phyloP scores from a whole-genome alignment of 2,329 filamentous ascomycete genomes.

The Colletotrichum euphorbiae region DNA sequence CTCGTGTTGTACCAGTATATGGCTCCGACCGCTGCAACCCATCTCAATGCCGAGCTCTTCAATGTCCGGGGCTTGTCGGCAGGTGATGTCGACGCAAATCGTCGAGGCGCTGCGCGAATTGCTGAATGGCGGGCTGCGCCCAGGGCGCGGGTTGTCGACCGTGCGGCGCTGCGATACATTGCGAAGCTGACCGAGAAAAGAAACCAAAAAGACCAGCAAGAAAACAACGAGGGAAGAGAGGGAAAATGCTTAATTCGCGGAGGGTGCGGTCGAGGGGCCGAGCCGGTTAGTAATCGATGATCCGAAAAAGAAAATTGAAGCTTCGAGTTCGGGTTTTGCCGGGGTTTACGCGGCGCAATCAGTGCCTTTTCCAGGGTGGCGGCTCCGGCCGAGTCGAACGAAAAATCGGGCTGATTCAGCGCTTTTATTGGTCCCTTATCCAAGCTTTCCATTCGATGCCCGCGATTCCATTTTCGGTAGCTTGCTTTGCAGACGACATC shows the following conservation, averaged over 20 bases:
- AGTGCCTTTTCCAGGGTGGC: not conserved
- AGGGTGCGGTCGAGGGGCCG: conserved; percentile 15
- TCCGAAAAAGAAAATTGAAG: conserved; percentile 40
- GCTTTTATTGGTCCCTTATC: conserved; percentile 10
- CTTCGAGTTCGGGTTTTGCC: conserved; percentile 32
- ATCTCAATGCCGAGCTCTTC: conserved; percentile 80
- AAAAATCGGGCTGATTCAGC: not conserved
- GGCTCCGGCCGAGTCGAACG: conserved; percentile 16
- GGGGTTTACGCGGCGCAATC: conserved; percentile 40
- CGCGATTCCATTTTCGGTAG: conserved; percentile 2
- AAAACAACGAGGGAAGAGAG: conserved; percentile 32
- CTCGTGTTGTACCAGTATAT: conserved; percentile 97
- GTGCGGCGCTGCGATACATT: conserved; percentile 65
- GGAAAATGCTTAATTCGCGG: conserved; percentile 21
- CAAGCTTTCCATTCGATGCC: conserved; percentile 23
- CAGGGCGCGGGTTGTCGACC: conserved; percentile 60
- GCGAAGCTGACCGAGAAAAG: conserved; percentile 10
- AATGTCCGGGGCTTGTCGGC: conserved; percentile 79
- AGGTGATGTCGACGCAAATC: conserved; percentile 66
- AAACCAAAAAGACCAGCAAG: conserved; percentile 6
- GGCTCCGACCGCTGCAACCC: conserved; percentile 79
- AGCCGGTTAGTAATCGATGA: conserved; percentile 39
- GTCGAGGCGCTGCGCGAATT: conserved; percentile 56
- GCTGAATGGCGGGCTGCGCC: conserved; percentile 55
- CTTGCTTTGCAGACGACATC: conserved; percentile 3